These are phyloP conservation scores for Euphorbia corollata DNA, from an alignment of 441 rosid species.

Conservation along the genomic window DNA sequence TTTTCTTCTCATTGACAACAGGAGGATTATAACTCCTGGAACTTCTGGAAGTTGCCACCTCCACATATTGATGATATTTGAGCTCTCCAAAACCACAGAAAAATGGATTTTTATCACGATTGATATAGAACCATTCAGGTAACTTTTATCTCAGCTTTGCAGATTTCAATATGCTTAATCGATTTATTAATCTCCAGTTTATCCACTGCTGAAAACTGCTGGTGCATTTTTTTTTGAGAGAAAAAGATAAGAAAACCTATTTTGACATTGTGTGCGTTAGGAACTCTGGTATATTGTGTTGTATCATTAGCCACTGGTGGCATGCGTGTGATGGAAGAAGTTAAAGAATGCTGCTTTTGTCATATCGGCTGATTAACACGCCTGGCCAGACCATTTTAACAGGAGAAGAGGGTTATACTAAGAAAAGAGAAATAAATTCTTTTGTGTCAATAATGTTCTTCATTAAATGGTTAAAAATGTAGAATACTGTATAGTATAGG, in stretches of 20 bases:
- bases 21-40: slow-evolving; percentile 94
- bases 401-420: background rate
- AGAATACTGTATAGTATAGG: slow-evolving; percentile 16
- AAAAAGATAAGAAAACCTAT: background rate
- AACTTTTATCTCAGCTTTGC: background rate
- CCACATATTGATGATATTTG: slow-evolving; percentile 38
- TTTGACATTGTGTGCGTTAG: background rate
- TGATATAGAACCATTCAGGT: slow-evolving; percentile 27
- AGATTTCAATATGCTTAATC: background rate
- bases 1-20: slow-evolving; percentile 25
- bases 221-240: background rate
- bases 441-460: slow-evolving; percentile 11
- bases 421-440: background rate
- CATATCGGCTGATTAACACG: slow-evolving; percentile 14
- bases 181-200: background rate
- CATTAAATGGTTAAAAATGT: slow-evolving; percentile 14
- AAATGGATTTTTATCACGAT: slow-evolving; percentile 12
- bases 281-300: background rate
- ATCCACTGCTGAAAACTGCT: background rate
- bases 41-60: slow-evolving; percentile 85
- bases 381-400: background rate
- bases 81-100: slow-evolving; percentile 17
- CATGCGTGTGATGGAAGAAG: slow-evolving; percentile 12
- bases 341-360: background rate
- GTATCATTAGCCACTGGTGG: slow-evolving; percentile 5